Conservation (phyloP, 2,329 filamentous ascomycete genomes). For the Colletotrichum paranaense region DNA sequence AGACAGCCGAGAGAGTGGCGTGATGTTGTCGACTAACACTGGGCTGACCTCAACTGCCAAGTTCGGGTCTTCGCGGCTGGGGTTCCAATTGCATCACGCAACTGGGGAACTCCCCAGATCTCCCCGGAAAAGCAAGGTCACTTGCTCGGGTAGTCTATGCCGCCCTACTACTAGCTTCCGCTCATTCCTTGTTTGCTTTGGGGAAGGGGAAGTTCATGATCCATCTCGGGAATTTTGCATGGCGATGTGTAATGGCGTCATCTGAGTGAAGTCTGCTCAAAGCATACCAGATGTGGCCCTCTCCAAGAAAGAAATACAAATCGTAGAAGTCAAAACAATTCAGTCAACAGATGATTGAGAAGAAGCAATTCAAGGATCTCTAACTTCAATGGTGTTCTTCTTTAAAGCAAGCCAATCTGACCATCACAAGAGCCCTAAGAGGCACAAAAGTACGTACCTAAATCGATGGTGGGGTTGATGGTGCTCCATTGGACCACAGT, state of each 20-base stretch:
- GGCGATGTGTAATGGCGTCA: neutral
- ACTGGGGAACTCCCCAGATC: slow-evolving; percentile 11
- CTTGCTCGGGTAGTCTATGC: neutral
- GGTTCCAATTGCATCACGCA: slow-evolving; percentile 6
- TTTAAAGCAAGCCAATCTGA: neutral
- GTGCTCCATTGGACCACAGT: neutral
- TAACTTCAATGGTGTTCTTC: neutral
- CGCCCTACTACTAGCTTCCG: slow-evolving; percentile 1
- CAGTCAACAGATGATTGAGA: too few species aligned
- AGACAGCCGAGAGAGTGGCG: slow-evolving; percentile 16
- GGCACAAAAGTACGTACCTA: neutral
- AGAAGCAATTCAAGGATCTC: neutral
- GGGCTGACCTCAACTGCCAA: slow-evolving; percentile 28
- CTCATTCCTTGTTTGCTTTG: neutral
- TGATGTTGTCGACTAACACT: slow-evolving; percentile 34
- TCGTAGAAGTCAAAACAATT: too few species aligned
- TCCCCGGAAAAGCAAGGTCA: slow-evolving; percentile 20
- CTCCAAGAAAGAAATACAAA: too few species aligned
- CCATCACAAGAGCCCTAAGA: neutral
- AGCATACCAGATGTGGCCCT: too few species aligned
- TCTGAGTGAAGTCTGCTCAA: neutral
- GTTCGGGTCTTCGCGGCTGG: slow-evolving; percentile 12
- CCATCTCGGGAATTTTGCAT: neutral
- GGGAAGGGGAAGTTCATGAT: neutral
- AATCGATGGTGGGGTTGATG: neutral